A percentile compares a stretch with the other conserved stretches of the same genome.
These are phyloP conservation scores for Metschnikowia peoriensis DNA, from an alignment of 805 yeast genomes.

Conservation along the genomic window DNA sequence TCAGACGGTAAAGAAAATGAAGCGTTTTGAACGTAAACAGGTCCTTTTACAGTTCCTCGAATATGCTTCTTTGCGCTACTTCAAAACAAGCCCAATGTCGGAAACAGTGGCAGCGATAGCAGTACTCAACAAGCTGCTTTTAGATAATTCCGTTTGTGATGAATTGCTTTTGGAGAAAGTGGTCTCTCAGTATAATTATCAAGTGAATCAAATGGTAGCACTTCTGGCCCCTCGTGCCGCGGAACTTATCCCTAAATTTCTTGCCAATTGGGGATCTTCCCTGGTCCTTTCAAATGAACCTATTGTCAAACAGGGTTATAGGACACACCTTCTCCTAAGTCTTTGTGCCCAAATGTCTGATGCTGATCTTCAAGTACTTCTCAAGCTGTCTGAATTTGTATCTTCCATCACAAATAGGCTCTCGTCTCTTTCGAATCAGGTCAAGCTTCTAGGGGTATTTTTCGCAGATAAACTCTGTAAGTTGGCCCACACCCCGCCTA, in stretches of 20 bases:
- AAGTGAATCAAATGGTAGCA: slow-evolving; percentile 11
- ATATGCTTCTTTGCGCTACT: slow-evolving; percentile 5
- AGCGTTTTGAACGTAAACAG: slow-evolving; percentile 26
- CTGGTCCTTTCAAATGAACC: slow-evolving; percentile 39
- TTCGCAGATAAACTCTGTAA: slow-evolving; percentile 53
- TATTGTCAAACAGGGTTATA: slow-evolving; percentile 41
- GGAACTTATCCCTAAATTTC: neutral
- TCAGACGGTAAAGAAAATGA: slow-evolving; percentile 15
- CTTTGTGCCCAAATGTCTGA: slow-evolving; percentile 22
- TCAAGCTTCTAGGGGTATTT: slow-evolving; percentile 53
- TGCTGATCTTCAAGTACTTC: slow-evolving; percentile 24
- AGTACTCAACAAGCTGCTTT: slow-evolving; percentile 15
- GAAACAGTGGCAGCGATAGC: slow-evolving; percentile 19
- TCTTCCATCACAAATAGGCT: slow-evolving; percentile 53
- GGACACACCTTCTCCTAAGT: slow-evolving; percentile 48
- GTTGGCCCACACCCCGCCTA: slow-evolving; percentile 26
- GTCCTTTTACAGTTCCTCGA: slow-evolving; percentile 20
- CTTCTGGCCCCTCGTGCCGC: slow-evolving; percentile 4
- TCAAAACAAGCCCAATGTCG: slow-evolving; percentile 2
- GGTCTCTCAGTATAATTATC: slow-evolving; percentile 15
- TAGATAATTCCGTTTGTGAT: slow-evolving; percentile 20
- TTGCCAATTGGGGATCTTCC: slow-evolving; percentile 30
- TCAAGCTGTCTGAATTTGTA: slow-evolving; percentile 42
- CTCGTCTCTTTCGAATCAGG: slow-evolving; percentile 44
- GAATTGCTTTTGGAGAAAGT: slow-evolving; percentile 21